Evolutionary conservation across 2,329 filamentous ascomycete genomes (phyloP).

Genomic region (Parastagonospora nodorum): DNA sequence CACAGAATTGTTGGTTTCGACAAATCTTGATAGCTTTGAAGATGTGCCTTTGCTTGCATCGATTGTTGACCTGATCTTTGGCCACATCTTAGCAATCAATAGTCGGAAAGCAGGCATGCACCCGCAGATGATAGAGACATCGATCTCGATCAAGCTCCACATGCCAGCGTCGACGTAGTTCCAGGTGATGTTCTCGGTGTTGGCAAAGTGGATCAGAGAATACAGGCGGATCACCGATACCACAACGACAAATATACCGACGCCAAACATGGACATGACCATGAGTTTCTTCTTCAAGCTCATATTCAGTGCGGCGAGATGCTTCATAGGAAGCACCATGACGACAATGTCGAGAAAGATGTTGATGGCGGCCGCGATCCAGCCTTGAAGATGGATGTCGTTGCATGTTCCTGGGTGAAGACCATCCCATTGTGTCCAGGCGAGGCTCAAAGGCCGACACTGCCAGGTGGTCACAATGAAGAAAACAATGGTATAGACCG

Average conservation of each 20-base stretch:
- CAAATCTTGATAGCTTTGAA: neutral
- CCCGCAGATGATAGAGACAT: slow-evolving; percentile 43
- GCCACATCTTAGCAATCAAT: slow-evolving; percentile 18
- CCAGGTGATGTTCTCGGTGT: slow-evolving; percentile 47
- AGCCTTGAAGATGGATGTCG: slow-evolving; percentile 40
- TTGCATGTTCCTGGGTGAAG: slow-evolving; percentile 35
- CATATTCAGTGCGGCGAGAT: slow-evolving; percentile 38
- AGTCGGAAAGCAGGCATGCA: slow-evolving; percentile 46
- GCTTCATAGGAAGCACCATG: slow-evolving; percentile 39
- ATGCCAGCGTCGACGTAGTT: slow-evolving; percentile 47
- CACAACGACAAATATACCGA: slow-evolving; percentile 49
- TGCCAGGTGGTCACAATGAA: slow-evolving; percentile 57
- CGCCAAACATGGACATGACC: slow-evolving; percentile 44
- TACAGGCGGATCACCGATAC: slow-evolving; percentile 49
- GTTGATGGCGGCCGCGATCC: slow-evolving; percentile 38
- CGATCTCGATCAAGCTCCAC: slow-evolving; percentile 49
- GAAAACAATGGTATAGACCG: slow-evolving; percentile 47
- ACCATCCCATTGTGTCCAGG: slow-evolving; percentile 51
- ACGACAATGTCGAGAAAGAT: slow-evolving; percentile 34
- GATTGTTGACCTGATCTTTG: slow-evolving; percentile 19
- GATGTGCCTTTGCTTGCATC: slow-evolving; percentile 9
- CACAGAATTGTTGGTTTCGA: neutral
- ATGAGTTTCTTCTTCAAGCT: slow-evolving; percentile 39
- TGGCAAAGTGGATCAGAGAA: slow-evolving; percentile 49
- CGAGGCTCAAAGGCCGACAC: slow-evolving; percentile 55